Evolutionary conservation across 257 asterid genomes (phyloP).

Genomic region (Przewalskia tangutica): DNA sequence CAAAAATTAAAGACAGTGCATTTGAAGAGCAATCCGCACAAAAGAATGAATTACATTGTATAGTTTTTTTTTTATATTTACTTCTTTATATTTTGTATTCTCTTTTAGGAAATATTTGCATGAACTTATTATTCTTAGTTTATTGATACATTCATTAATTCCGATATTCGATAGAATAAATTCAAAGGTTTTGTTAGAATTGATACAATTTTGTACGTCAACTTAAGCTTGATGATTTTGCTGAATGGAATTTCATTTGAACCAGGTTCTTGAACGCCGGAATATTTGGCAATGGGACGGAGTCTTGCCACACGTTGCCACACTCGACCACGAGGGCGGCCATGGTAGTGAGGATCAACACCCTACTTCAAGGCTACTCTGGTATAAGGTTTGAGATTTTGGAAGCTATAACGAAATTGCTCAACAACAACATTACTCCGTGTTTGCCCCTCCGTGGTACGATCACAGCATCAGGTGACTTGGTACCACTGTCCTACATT

Average conservation of each 20-base stretch:
- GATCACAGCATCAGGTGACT: conserved; percentile 21
- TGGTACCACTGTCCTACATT: conserved; percentile 23
- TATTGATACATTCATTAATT: no score
- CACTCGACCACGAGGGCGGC: conserved; percentile 21
- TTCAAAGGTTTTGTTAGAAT: no score
- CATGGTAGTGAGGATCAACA: conserved; percentile 25
- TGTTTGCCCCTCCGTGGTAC: conserved; percentile 27
- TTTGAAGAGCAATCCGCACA: no score
- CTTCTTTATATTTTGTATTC: no score
- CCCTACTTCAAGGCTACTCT: conserved; percentile 23
- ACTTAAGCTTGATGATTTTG: neutral
- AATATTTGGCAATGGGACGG: conserved; percentile 17
- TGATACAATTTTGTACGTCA: neutral
- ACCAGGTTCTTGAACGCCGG: conserved; percentile 26
- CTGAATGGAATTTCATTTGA: neutral
- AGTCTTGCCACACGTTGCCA: conserved; percentile 16
- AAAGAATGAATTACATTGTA: no score
- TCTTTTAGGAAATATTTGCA: no score
- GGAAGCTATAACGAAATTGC: conserved; percentile 21
- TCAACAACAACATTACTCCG: conserved; percentile 18
- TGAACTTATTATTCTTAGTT: no score
- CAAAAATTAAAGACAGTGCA: no score
- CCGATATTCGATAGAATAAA: no score
- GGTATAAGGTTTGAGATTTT: conserved; percentile 25
- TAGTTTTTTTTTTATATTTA: no score